These are phyloP conservation scores for Leptographium galeiforme DNA, from an alignment of 2,329 filamentous ascomycete species.

Conservation along the genomic window DNA sequence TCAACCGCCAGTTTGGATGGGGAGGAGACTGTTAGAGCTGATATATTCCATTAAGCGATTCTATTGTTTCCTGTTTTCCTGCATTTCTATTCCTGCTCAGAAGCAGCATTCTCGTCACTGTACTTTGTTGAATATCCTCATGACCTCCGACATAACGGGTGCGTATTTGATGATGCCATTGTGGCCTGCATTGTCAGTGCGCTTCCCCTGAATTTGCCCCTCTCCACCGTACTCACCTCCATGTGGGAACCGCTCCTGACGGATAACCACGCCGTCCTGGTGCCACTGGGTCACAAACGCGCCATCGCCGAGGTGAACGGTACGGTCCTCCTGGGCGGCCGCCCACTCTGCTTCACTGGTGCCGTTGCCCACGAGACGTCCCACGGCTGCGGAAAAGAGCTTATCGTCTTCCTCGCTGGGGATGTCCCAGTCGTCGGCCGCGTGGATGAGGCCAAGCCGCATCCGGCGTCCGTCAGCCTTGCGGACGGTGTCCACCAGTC, in stretches of 20 bases:
- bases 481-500: conserved; percentile 36
- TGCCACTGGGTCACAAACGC: conserved; percentile 35
- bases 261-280: conserved; percentile 32
- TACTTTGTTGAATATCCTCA: conserved; percentile 44
- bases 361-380: conserved; percentile 15
- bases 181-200: conserved; percentile 36
- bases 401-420: conserved; percentile 56
- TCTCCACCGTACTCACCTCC: conserved; percentile 31
- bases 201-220: neutral
- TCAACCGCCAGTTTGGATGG: conserved; percentile 43
- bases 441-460: conserved; percentile 63
- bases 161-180: conserved; percentile 56
- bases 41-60: neutral
- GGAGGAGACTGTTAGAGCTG: conserved; percentile 19
- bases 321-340: conserved; percentile 28
- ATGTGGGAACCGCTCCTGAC: conserved; percentile 39
- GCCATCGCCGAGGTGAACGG: conserved; percentile 27
- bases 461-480: conserved; percentile 27
- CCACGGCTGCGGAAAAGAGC: conserved; percentile 47
- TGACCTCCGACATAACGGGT: conserved; percentile 48
- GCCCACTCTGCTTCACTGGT: conserved; percentile 11
- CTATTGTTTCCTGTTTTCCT: neutral
- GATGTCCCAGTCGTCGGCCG: conserved; percentile 71
- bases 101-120: neutral
- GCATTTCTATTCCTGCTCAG: neutral